These are phyloP conservation scores for Aspergillus phoenicis DNA, from an alignment of 2,329 filamentous ascomycete species.

Conservation along the genomic window DNA sequence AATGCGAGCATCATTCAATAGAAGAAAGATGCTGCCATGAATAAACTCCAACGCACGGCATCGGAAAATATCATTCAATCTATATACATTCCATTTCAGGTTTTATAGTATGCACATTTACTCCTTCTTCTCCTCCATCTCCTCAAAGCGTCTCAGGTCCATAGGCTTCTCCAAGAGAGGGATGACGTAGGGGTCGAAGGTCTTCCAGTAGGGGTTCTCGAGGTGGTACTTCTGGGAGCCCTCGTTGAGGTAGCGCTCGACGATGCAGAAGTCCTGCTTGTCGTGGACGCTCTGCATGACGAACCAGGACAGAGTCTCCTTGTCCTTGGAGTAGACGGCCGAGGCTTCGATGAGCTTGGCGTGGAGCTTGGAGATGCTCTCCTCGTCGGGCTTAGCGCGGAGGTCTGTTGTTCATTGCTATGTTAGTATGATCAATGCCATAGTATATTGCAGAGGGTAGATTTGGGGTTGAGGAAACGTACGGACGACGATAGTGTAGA, in stretches of 20 bases:
- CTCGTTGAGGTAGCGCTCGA: conserved; percentile 72
- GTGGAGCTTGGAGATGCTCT: conserved; percentile 58
- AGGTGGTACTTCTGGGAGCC: conserved; percentile 62
- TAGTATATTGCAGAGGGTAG: no score
- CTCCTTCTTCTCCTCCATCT: conserved; percentile 66
- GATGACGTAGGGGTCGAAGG: conserved; percentile 73
- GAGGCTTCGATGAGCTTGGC: conserved; percentile 76
- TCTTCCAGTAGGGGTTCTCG: conserved; percentile 73
- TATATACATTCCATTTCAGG: not conserved
- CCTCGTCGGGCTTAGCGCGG: conserved; percentile 18
- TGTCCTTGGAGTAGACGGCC: conserved; percentile 70
- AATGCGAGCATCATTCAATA: not conserved
- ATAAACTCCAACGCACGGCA: not conserved
- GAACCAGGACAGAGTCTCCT: conserved; percentile 71
- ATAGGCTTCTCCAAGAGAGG: conserved; percentile 69
- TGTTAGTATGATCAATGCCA: not conserved
- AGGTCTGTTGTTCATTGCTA: conserved; percentile 7
- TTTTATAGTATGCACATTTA: not conserved
- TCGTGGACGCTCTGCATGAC: conserved; percentile 76
- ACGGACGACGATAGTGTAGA: conserved; percentile 20
- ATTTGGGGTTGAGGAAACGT: not conserved
- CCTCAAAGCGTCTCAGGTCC: conserved; percentile 69
- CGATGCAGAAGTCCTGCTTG: conserved; percentile 70
- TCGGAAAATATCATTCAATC: not conserved
- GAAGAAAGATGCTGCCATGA: no score